Conservation (phyloP, 2,329 filamentous ascomycete genomes). For the Clonostachys byssicola region DNA sequence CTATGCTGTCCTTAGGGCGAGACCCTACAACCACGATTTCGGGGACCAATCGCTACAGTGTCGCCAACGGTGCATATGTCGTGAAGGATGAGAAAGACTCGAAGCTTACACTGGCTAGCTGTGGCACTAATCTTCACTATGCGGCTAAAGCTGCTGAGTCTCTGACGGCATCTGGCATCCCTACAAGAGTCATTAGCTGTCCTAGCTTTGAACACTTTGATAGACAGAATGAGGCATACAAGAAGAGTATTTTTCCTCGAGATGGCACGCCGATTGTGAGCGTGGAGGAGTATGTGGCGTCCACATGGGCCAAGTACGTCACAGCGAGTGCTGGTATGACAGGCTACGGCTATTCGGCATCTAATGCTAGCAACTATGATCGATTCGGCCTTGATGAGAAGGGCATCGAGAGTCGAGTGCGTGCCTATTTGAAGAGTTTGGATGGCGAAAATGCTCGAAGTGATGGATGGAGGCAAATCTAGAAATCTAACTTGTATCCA, state of each 20-base stretch:
- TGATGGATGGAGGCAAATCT: constrained; percentile 9
- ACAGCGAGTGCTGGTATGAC: neutral
- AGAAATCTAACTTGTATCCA: neutral
- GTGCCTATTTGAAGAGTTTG: constrained; percentile 11
- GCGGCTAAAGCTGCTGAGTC: neutral
- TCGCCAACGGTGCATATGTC: too few species aligned
- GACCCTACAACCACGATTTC: neutral
- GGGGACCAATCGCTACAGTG: too few species aligned
- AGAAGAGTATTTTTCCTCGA: neutral
- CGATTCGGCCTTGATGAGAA: neutral
- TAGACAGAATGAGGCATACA: neutral
- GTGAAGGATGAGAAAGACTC: neutral
- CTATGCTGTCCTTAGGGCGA: neutral
- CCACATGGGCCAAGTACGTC: neutral
- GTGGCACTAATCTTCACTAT: neutral
- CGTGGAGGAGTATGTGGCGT: neutral
- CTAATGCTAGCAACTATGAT: neutral
- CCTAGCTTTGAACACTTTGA: neutral
- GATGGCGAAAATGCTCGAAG: constrained; percentile 10
- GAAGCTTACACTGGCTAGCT: neutral
- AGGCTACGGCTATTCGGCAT: neutral
- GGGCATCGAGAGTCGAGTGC: constrained; percentile 3
- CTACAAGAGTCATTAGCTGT: neutral
- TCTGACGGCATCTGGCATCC: neutral
- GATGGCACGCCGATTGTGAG: neutral